Evolutionary conservation across 148 eudicot genomes (phyloP).

Genomic region (Rhododendron henanense): DNA sequence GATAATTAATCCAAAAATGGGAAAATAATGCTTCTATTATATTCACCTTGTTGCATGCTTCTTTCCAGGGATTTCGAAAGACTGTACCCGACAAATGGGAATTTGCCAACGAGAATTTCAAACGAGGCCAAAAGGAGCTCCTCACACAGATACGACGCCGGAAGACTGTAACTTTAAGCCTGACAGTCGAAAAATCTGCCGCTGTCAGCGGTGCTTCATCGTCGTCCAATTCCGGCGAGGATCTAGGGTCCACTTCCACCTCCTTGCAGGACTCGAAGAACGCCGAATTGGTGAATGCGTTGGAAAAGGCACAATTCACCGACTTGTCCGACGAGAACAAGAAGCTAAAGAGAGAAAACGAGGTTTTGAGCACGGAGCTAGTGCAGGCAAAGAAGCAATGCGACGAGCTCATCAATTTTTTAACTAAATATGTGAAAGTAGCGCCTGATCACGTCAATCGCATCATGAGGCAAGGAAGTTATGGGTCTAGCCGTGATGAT

Average conservation of each 20-base stretch:
- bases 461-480: constrained; percentile 30
- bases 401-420: constrained; percentile 47
- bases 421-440: constrained; percentile 44
- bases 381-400: constrained; percentile 65
- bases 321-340: constrained; percentile 64
- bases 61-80: constrained; percentile 51
- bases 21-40: background rate
- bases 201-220: constrained; percentile 13
- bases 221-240: constrained; percentile 54
- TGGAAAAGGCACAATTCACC: constrained; percentile 32
- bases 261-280: constrained; percentile 61
- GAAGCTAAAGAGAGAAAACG: constrained; percentile 61
- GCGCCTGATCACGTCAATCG: constrained; percentile 52
- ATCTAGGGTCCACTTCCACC: constrained; percentile 63
- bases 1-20: background rate
- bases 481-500: constrained; percentile 19
- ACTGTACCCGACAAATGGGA: constrained; percentile 94
- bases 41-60: background rate
- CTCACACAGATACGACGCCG: constrained; percentile 65
- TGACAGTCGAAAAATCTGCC: constrained; percentile 17
- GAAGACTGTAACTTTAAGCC: constrained; percentile 26
- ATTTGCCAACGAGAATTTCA: constrained; percentile 80
- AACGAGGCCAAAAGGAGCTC: constrained; percentile 57
- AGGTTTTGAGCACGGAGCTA: constrained; percentile 59
- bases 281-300: constrained; percentile 19